Evolutionary conservation across 257 asterid species (phyloP).

Genomic region (Solanum lignicaule): DNA sequence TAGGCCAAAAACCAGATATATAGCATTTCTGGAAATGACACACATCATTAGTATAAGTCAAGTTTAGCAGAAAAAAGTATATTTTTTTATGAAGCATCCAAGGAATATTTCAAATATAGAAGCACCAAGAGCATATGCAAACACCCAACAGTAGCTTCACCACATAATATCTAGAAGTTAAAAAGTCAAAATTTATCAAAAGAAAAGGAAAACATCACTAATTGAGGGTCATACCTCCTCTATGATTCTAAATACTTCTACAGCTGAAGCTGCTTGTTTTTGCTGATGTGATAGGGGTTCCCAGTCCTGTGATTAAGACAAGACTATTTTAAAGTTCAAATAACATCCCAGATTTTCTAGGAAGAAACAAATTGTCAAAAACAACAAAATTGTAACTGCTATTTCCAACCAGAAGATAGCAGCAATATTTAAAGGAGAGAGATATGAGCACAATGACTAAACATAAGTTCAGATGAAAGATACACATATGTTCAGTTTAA

Average conservation of each 20-base stretch:
- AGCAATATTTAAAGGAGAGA: background rate
- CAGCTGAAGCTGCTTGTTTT: constrained; percentile 93
- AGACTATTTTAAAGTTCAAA: background rate
- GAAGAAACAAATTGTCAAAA: background rate
- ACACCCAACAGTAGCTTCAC: background rate
- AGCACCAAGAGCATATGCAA: background rate
- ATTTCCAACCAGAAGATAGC: background rate
- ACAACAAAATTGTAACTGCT: background rate
- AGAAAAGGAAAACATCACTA: background rate
- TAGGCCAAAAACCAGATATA: background rate
- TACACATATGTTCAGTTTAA: background rate
- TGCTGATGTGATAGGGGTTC: constrained; percentile 82
- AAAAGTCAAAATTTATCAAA: background rate
- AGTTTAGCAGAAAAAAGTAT: background rate
- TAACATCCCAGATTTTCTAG: background rate
- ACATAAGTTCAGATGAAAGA: background rate
- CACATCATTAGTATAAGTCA: background rate
- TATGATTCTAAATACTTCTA: constrained; percentile 93
- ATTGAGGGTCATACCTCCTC: constrained; percentile 61
- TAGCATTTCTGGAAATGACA: background rate
- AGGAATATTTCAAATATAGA: background rate
- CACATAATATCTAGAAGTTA: background rate
- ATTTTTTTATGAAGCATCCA: background rate
- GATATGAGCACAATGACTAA: background rate
- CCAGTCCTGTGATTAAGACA: constrained; percentile 57